Evolutionary conservation across 106 monocot species (phyloP).

Genomic region (Dioscorea zingiberensis): DNA sequence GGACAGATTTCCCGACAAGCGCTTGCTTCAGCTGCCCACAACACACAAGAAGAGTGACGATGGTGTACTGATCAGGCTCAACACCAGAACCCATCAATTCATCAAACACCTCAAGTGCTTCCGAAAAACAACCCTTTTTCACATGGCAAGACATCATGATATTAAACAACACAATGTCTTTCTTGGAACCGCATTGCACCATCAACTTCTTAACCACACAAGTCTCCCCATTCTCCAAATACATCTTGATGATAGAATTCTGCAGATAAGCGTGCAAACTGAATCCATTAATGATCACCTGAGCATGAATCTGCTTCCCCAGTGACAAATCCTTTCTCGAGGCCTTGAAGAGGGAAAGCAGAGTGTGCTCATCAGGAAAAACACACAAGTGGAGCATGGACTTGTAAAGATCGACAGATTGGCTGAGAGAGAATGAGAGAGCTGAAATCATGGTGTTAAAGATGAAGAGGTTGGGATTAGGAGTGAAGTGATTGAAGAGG

Average conservation of each 20-base stretch:
- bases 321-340: slow-evolving; percentile 2
- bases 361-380: slow-evolving; percentile 44
- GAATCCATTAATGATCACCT: slow-evolving; percentile 36
- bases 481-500: slow-evolving; percentile 58
- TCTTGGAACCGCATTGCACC: slow-evolving; percentile 9
- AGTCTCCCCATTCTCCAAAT: slow-evolving; percentile 22
- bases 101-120: slow-evolving; percentile 34
- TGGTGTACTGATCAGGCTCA: slow-evolving; percentile 44
- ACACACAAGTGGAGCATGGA: slow-evolving; percentile 31
- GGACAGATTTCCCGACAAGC: slow-evolving; percentile 35
- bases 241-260: slow-evolving; percentile 59
- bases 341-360: slow-evolving; percentile 43
- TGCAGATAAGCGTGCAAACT: slow-evolving; percentile 27
- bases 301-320: slow-evolving; percentile 34
- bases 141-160: slow-evolving; percentile 48
- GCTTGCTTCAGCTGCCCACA: slow-evolving; percentile 30
- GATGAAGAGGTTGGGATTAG: slow-evolving; percentile 55
- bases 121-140: slow-evolving; percentile 13
- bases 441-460: slow-evolving; percentile 63
- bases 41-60: slow-evolving; percentile 37
- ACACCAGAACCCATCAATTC: slow-evolving; percentile 25
- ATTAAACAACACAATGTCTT: slow-evolving; percentile 47
- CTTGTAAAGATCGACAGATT: slow-evolving; percentile 21
- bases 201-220: slow-evolving; percentile 32
- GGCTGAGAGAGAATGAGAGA: slow-evolving; percentile 26